These are phyloP conservation scores for Aspergillus sojae DNA, from an alignment of 2,329 filamentous ascomycete genomes.

Conservation along the genomic window DNA sequence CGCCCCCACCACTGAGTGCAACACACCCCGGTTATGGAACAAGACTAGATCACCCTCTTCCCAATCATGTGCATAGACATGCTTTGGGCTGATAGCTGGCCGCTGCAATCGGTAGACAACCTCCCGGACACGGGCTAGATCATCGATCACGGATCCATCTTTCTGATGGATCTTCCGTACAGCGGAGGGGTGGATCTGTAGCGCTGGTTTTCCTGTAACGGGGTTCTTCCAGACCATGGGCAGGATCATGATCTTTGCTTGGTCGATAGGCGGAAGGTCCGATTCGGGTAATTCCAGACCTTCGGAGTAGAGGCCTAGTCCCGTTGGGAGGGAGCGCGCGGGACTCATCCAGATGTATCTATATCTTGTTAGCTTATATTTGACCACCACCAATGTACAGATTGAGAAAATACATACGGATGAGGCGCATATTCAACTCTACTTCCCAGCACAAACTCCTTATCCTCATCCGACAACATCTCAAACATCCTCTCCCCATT, in stretches of 20 bases:
- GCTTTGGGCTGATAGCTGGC: conserved; percentile 68
- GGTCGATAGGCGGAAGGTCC: conserved; percentile 67
- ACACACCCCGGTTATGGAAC: conserved; percentile 75
- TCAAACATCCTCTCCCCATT: conserved; percentile 73
- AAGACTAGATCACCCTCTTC: conserved; percentile 74
- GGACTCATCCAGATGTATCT: conserved; percentile 74
- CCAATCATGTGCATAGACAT: conserved; percentile 77
- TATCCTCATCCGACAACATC: conserved; percentile 64
- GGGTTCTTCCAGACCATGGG: conserved; percentile 81
- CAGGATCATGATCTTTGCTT: conserved; percentile 68
- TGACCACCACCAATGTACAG: not conserved
- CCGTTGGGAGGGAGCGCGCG: conserved; percentile 67
- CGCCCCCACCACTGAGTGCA: conserved; percentile 75
- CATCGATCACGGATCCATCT: conserved; percentile 69
- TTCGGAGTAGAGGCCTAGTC: conserved; percentile 71
- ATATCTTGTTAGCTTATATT: not conserved
- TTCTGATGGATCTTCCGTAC: conserved; percentile 68
- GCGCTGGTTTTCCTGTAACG: conserved; percentile 66
- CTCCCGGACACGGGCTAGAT: conserved; percentile 66
- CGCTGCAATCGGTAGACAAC: conserved; percentile 73
- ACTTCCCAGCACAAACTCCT: conserved; percentile 67
- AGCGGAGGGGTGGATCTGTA: conserved; percentile 75
- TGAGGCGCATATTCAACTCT: conserved; percentile 76
- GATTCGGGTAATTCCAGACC: conserved; percentile 61
- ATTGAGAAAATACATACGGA: conserved; percentile 50